These are phyloP conservation scores for Sanghuangporus sanghuang DNA, from an alignment of 1,284 basidiomycete species.

Conservation along the genomic window DNA sequence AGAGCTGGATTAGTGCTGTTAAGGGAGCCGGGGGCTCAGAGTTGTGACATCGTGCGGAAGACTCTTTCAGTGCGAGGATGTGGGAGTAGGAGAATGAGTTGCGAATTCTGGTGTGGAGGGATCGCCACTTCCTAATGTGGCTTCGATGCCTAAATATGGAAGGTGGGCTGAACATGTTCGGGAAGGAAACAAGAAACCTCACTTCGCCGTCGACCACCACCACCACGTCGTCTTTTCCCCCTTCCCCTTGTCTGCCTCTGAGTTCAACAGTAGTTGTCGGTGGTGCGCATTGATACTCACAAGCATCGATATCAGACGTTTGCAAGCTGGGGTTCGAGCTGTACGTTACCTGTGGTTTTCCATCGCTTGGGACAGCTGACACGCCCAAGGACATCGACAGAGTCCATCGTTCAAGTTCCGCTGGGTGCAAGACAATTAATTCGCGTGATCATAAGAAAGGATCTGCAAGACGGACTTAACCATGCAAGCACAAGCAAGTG, in stretches of 20 bases:
- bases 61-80: neutral
- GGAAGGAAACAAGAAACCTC: neutral
- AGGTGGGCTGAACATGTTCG: neutral
- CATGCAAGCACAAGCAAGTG: conserved; percentile 5
- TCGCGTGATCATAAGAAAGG: neutral
- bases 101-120: neutral
- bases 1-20: neutral
- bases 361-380: neutral
- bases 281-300: neutral
- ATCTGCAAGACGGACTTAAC: neutral
- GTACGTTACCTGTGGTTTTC: too few species aligned
- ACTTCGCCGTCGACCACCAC: neutral
- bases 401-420: neutral
- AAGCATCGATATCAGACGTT: neutral
- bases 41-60: neutral
- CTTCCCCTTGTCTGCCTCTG: neutral
- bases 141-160: neutral
- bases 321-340: too few species aligned
- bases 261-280: neutral
- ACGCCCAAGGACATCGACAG: neutral
- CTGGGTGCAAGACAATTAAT: neutral
- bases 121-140: neutral
- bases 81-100: neutral
- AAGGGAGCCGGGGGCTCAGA: neutral
- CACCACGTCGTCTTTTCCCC: neutral